These are phyloP conservation scores for Parathielavia appendiculata DNA, from an alignment of 495 filamentous ascomycete species.

Conservation along the genomic window DNA sequence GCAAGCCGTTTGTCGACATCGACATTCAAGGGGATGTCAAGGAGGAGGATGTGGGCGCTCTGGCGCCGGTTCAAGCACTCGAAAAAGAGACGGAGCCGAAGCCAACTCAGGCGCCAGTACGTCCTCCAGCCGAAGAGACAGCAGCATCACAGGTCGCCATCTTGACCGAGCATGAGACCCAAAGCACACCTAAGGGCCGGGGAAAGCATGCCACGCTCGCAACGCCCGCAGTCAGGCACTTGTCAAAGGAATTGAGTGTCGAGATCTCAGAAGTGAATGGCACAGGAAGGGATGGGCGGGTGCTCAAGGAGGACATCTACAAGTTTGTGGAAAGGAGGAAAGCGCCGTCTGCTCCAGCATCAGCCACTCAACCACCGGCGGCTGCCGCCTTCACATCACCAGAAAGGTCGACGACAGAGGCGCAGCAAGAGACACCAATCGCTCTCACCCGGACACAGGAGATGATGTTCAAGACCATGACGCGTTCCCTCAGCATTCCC, in stretches of 20 bases:
- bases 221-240: slow-evolving; percentile 86
- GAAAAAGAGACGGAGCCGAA: not conserved
- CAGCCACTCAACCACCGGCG: slow-evolving; percentile 2
- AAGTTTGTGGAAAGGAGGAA: slow-evolving; percentile 52
- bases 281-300: slow-evolving; percentile 86
- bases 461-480: slow-evolving; percentile 99
- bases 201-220: slow-evolving; percentile 66
- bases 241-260: slow-evolving; percentile 70
- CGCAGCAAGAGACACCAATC: slow-evolving; percentile 60
- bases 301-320: slow-evolving; percentile 91
- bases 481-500: slow-evolving; percentile 77
- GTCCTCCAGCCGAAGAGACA: slow-evolving; percentile 8
- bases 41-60: slow-evolving; percentile 32
- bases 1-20: slow-evolving; percentile 76
- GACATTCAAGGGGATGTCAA: slow-evolving; percentile 57
- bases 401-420: slow-evolving; percentile 22
- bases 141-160: slow-evolving; percentile 11
- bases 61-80: not conserved
- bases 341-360: slow-evolving; percentile 19
- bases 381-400: slow-evolving; percentile 18
- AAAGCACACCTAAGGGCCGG: slow-evolving; percentile 19
- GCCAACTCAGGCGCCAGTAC: slow-evolving; percentile 2
- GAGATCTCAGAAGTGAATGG: slow-evolving; percentile 72
- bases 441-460: slow-evolving; percentile 72
- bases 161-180: not conserved